Evolutionary conservation across 1,284 basidiomycete species (phyloP).

Genomic region (Bjerkandera adusta): DNA sequence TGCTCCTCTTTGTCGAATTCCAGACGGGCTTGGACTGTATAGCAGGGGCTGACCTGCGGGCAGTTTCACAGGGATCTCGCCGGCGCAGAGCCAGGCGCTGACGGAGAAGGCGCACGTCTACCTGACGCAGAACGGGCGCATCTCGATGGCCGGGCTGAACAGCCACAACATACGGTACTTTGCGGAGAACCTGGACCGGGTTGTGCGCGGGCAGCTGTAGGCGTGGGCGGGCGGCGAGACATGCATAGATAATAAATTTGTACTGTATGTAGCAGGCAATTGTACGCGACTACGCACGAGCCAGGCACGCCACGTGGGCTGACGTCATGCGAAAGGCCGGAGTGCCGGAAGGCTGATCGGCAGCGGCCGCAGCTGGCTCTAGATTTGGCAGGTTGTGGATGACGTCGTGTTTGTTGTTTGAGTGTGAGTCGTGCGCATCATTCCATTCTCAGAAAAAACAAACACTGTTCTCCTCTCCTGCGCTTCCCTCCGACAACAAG

Average conservation of each 20-base stretch:
- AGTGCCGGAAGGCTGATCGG: constrained; percentile 12
- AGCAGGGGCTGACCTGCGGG: constrained; percentile 14
- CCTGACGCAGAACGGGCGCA: constrained; percentile 83
- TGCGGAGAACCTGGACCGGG: constrained; percentile 73
- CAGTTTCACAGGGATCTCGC: constrained; percentile 78
- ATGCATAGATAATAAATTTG: not conserved
- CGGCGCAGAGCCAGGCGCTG: constrained; percentile 70
- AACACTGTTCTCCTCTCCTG: constrained; percentile 10
- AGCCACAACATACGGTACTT: constrained; percentile 75
- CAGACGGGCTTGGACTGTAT: not conserved
- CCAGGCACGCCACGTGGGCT: constrained; percentile 14
- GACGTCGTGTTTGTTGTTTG: constrained; percentile 15
- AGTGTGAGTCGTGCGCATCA: constrained; percentile 14
- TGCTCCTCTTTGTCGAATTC: not conserved
- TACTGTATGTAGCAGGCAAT: constrained; percentile 2
- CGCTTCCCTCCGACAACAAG: constrained; percentile 9
- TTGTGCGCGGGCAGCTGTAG: constrained; percentile 55
- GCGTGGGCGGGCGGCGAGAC: not conserved
- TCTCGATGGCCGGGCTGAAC: constrained; percentile 86
- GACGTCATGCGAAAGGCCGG: constrained; percentile 14
- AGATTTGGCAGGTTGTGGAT: constrained; percentile 12
- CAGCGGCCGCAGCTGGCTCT: constrained; percentile 8
- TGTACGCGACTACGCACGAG: not conserved
- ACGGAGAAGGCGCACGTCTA: constrained; percentile 85
- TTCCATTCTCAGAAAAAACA: constrained; percentile 9